Evolutionary conservation across 2,329 filamentous ascomycete genomes (phyloP).

Genomic region (Fusarium robinianum): DNA sequence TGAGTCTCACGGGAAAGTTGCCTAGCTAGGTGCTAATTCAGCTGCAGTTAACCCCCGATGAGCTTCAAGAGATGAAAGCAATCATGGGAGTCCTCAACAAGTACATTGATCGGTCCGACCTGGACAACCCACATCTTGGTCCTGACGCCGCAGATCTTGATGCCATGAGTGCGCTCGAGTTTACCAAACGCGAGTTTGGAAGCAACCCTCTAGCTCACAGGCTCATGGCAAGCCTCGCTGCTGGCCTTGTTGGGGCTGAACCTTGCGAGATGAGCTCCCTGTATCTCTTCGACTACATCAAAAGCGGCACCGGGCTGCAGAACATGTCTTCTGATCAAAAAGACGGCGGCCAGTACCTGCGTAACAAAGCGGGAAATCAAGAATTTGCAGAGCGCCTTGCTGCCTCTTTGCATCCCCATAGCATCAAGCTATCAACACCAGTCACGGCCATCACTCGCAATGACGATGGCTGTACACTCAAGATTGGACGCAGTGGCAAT

Average conservation of each 20-base stretch:
- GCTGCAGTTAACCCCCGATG: too few relatives aligned
- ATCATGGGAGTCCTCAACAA: conserved; percentile 10
- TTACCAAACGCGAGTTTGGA: conserved; percentile 6
- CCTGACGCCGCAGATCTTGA: conserved; percentile 15
- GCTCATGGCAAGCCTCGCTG: conserved; percentile 9
- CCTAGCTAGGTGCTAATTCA: too few relatives aligned
- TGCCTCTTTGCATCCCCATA: conserved; percentile 14
- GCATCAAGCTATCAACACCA: conserved; percentile 22
- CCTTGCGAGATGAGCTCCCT: conserved; percentile 26
- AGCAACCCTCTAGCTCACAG: conserved; percentile 11
- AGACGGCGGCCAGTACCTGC: conserved; percentile 32
- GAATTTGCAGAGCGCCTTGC: conserved; percentile 20
- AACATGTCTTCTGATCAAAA: conserved; percentile 27
- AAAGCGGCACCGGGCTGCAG: conserved; percentile 23
- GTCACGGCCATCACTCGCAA: conserved; percentile 24
- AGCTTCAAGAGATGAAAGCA: too few relatives aligned
- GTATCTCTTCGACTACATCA: conserved; percentile 29
- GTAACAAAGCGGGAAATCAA: conserved; percentile 26
- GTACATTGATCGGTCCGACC: conserved; percentile 13
- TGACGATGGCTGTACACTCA: conserved; percentile 13
- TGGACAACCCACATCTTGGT: conserved; percentile 9
- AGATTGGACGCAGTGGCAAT: conserved; percentile 14
- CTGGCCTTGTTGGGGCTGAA: conserved; percentile 24
- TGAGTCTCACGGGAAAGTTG: background rate
- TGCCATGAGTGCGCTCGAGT: conserved; percentile 13